Percentiles rank a stretch among this genome's conserved stretches.
These are phyloP conservation scores for Cyphellophora europaea DNA, from an alignment of 2,329 filamentous ascomycete species.

Conservation along the genomic window DNA sequence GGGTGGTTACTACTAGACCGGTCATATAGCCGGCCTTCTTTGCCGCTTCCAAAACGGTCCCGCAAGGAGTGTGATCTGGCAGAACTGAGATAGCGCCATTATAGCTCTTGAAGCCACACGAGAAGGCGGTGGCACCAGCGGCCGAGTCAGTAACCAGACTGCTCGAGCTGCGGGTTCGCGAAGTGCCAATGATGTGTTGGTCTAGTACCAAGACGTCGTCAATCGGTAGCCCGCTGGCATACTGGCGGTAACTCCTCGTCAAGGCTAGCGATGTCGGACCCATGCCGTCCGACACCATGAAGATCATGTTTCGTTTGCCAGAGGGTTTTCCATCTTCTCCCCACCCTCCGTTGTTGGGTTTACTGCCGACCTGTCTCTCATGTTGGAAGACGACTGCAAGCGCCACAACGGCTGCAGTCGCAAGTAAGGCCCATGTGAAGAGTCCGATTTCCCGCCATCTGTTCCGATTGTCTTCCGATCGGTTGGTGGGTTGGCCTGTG, in stretches of 20 bases:
- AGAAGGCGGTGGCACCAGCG: slow-evolving; percentile 94
- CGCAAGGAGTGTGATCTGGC: slow-evolving; percentile 77
- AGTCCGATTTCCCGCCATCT: slow-evolving; percentile 66
- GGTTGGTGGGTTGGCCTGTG: slow-evolving; percentile 39
- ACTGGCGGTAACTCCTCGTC: slow-evolving; percentile 79
- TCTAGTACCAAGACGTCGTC: slow-evolving; percentile 73
- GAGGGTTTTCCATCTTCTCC: slow-evolving; percentile 33
- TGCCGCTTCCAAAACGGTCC: slow-evolving; percentile 86
- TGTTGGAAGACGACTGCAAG: slow-evolving; percentile 74
- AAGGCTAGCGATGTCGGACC: slow-evolving; percentile 82
- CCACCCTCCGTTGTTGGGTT: slow-evolving; percentile 23
- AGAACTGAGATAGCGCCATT: slow-evolving; percentile 91
- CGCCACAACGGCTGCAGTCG: slow-evolving; percentile 68
- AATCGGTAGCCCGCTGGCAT: slow-evolving; percentile 60
- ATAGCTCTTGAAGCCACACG: slow-evolving; percentile 87
- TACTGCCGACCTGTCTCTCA: slow-evolving; percentile 36
- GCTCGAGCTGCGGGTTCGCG: slow-evolving; percentile 72
- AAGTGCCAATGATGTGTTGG: slow-evolving; percentile 81
- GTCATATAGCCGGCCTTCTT: slow-evolving; percentile 88
- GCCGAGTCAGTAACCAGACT: slow-evolving; percentile 90
- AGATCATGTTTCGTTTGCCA: slow-evolving; percentile 85
- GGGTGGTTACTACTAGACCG: slow-evolving; percentile 87
- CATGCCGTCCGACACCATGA: slow-evolving; percentile 99
- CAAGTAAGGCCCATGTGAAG: slow-evolving; percentile 73
- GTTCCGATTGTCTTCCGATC: slow-evolving; percentile 29